Base-by-base conservation (phyloP, 345 rosid genomes). In the Acer campestre region DNA sequence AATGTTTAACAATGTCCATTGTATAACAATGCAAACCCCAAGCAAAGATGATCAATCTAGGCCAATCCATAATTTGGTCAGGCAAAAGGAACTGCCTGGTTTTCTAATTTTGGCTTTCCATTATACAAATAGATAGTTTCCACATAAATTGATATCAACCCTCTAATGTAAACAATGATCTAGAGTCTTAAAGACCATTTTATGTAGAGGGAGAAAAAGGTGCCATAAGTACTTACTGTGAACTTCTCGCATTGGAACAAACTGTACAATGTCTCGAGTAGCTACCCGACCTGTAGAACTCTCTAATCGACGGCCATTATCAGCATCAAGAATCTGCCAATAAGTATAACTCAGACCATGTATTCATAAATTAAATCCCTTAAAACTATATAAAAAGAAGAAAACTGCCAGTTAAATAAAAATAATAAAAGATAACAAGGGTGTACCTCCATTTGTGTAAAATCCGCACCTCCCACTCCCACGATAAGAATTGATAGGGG, bases 191-290 rank as follows among this genome's bases (percentile, higher is more conserved):
- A n/a, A 51, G 70, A 25, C 3, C 12, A 51, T 35, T 12, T 49
- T 3, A 49, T 31, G 23, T 66, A 62, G 29, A 35, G 38, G 18
- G 23, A 31, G 23, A 12, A 59, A 56, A 3, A 13, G 53, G 4
- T 5, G 4, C 14, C 25, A 38, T 75, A 23, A 17, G 71, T 70
- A 84, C 94, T 88, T 66, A 95, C 98, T 82, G 64, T 89, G 89
- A 67, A 93, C 90, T 77, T 89, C 91, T 67, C 85, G 87, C 97
- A 93, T 84, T 0, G 98, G 97, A 25, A 95, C 93, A 55, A 95
- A 93, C 62, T 95, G 98, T 70, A 93, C 97, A 14, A 93, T 91
- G 79, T 95, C 98, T 51, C 98, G 76, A 2, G 98, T 88, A 77
- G 98, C 97, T 67, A 91, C 65, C 55, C 93, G 87, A 71, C 90